A percentile compares a stretch with the other conserved stretches of the same genome.
phyloP scores from a whole-genome alignment of 2,329 filamentous ascomycete species.

The Davidsoniella australis region DNA sequence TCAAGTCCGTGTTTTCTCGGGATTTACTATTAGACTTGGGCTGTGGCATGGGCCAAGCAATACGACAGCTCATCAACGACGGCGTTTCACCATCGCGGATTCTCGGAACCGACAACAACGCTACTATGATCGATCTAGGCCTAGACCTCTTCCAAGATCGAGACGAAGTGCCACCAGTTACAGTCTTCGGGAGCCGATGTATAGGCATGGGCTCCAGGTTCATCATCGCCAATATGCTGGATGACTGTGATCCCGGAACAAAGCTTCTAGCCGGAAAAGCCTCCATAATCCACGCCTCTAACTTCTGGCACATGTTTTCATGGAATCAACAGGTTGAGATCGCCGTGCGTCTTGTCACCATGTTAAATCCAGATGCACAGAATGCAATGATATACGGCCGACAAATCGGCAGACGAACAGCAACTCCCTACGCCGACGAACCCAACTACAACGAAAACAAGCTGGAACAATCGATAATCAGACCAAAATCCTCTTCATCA shows the following conservation, averaged over 20 bases:
- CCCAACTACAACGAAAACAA: neutral
- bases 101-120: constrained; percentile 32
- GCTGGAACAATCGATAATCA: neutral
- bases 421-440: neutral
- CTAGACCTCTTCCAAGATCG: constrained; percentile 47
- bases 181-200: neutral
- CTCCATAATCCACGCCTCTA: constrained; percentile 31
- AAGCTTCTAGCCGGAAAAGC: constrained; percentile 23
- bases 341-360: constrained; percentile 27
- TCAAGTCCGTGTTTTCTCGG: constrained; percentile 22
- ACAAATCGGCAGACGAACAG: constrained; percentile 26
- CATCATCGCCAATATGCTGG: constrained; percentile 32
- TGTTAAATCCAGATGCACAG: constrained; percentile 26
- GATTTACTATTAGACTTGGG: constrained; percentile 31
- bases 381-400: constrained; percentile 33
- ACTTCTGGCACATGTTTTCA: constrained; percentile 33
- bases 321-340: constrained; percentile 30
- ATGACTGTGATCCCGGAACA: constrained; percentile 22
- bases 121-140: constrained; percentile 37
- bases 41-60: constrained; percentile 32
- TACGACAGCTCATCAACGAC: constrained; percentile 32
- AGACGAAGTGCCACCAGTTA: constrained; percentile 11
- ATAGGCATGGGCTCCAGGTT: constrained; percentile 29
- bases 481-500: neutral
- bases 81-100: constrained; percentile 31